phyloP scores from a whole-genome alignment of 2,329 filamentous ascomycete species.

The Pseudomassariella vexata region DNA sequence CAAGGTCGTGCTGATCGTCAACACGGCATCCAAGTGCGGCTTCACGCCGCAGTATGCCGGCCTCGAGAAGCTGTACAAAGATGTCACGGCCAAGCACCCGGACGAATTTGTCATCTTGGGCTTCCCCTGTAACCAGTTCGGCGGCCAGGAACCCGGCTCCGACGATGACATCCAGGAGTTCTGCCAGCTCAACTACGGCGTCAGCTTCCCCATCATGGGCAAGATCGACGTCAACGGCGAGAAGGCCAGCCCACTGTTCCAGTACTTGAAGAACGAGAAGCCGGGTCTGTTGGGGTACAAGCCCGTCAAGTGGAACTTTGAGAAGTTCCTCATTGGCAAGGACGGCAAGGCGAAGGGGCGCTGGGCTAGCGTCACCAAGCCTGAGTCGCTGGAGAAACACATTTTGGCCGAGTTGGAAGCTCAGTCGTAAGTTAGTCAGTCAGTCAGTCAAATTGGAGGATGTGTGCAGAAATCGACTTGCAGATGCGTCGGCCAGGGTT shows the following conservation, averaged over 20 bases:
- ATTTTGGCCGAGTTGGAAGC: conserved; percentile 71
- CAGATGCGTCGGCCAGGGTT: not conserved
- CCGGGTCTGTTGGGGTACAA: conserved; percentile 83
- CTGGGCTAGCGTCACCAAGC: conserved; percentile 86
- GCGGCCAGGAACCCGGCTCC: conserved; percentile 77
- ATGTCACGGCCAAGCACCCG: conserved; percentile 60
- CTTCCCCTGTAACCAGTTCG: conserved; percentile 99
- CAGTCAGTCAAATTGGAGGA: conserved; percentile 1
- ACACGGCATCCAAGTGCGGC: conserved; percentile 97
- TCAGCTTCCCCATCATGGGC: conserved; percentile 82
- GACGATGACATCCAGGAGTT: conserved; percentile 77
- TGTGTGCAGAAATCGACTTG: not conserved
- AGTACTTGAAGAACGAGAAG: conserved; percentile 69
- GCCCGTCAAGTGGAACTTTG: conserved; percentile 98
- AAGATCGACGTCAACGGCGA: conserved; percentile 95
- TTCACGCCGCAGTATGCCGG: conserved; percentile 94
- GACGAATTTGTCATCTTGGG: conserved; percentile 83
- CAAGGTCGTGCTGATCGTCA: conserved; percentile 94
- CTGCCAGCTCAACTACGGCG: conserved; percentile 92
- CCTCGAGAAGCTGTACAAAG: conserved; percentile 86
- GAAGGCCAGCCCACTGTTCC: conserved; percentile 70
- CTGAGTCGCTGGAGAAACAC: conserved; percentile 67
- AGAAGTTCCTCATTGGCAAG: conserved; percentile 87
- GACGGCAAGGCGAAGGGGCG: conserved; percentile 81
- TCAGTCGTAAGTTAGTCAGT: conserved; percentile 28